Conservation (phyloP, 164 flowering plant genomes). For the Piper betle region DNA sequence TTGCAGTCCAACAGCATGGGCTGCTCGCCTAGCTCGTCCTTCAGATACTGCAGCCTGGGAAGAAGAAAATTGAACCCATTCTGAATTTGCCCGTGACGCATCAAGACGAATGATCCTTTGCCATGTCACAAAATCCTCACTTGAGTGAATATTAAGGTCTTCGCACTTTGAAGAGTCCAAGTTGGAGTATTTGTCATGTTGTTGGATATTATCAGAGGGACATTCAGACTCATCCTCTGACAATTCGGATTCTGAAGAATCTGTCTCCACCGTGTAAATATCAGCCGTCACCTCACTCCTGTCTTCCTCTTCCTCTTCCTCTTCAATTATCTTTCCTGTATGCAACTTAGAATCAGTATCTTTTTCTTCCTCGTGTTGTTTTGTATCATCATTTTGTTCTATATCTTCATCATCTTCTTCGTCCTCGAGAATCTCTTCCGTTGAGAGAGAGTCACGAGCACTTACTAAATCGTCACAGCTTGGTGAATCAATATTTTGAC, state of each 20-base stretch:
- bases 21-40: slow-evolving; percentile 43
- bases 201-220: slow-evolving; percentile 18
- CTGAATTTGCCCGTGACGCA: slow-evolving; percentile 79
- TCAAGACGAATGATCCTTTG: slow-evolving; percentile 88
- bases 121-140: slow-evolving; percentile 83
- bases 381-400: too few relatives aligned
- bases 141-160: slow-evolving; percentile 12
- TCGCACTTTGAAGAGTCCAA: slow-evolving; percentile 17
- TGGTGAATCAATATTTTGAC: slow-evolving; percentile 24
- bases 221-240: slow-evolving; percentile 7
- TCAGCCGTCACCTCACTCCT: slow-evolving; percentile 7
- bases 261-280: slow-evolving; percentile 8
- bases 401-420: slow-evolving; percentile 27
- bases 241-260: slow-evolving; percentile 18
- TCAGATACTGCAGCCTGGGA: slow-evolving; percentile 59
- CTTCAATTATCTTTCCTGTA: slow-evolving; percentile 17
- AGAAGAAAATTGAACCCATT: slow-evolving; percentile 55
- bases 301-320: slow-evolving; percentile 15
- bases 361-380: slow-evolving; percentile 1
- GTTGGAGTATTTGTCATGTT: slow-evolving; percentile 15
- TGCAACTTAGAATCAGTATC: slow-evolving; percentile 10
- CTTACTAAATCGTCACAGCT: too few relatives aligned
- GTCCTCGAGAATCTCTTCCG: slow-evolving; percentile 31
- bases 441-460: slow-evolving; percentile 77
- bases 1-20: slow-evolving; percentile 70